Evolutionary conservation across 345 rosid genomes (phyloP).

Genomic region (Balakata baccata): DNA sequence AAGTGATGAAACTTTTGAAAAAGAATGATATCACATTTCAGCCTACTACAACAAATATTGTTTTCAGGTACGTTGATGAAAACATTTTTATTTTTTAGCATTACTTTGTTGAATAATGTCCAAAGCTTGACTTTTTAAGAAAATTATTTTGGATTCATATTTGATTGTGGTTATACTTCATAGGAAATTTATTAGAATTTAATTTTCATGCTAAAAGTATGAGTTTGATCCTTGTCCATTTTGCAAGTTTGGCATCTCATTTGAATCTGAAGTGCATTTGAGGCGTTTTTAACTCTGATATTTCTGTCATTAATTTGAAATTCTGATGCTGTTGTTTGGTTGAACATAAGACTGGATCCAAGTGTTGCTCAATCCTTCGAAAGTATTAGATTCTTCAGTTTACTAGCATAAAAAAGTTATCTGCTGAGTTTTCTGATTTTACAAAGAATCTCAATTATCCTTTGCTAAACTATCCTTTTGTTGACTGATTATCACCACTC

Average conservation of each 20-base stretch:
- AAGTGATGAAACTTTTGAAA: slow-evolving; percentile 63
- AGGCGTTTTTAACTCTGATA: neutral
- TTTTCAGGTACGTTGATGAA: slow-evolving; percentile 50
- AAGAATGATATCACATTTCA: slow-evolving; percentile 54
- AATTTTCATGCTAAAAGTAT: neutral
- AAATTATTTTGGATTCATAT: neutral
- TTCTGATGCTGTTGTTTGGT: neutral
- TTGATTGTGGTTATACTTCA: neutral
- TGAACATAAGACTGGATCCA: neutral
- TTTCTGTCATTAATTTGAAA: neutral
- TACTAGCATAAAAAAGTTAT: neutral
- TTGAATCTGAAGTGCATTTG: too few species aligned
- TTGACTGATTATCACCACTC: neutral
- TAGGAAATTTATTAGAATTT: slow-evolving; percentile 7
- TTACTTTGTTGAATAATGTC: slow-evolving; percentile 1
- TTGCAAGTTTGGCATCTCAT: neutral
- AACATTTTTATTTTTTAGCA: neutral
- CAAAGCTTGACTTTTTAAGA: slow-evolving; percentile 3
- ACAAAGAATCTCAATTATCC: neutral
- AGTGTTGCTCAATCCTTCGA: neutral
- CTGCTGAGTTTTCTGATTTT: neutral
- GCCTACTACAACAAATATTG: slow-evolving; percentile 76
- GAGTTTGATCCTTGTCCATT: neutral
- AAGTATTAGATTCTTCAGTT: neutral
- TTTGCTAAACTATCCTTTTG: neutral